A percentile compares a stretch with the other conserved stretches of the same genome.
phyloP scores from a whole-genome alignment of 2,329 filamentous ascomycete genomes.

The Hawksworthiomyces lignivorus region DNA sequence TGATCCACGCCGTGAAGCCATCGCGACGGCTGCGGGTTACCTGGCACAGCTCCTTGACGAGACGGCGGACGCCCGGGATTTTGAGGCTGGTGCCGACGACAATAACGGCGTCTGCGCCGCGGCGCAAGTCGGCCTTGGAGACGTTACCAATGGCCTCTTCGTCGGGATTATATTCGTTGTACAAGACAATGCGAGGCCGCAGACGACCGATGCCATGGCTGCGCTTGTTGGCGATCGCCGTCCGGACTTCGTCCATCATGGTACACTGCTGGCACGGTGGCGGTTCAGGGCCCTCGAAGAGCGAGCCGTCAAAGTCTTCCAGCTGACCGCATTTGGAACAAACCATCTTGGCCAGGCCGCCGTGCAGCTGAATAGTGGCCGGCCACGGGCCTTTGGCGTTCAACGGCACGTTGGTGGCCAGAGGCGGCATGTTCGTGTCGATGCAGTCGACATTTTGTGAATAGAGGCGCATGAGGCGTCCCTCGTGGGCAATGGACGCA shows the following conservation, averaged over 20 bases:
- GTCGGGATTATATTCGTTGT: slow-evolving; percentile 95
- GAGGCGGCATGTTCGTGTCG: slow-evolving; percentile 72
- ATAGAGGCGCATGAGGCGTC: slow-evolving; percentile 81
- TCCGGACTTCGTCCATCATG: slow-evolving; percentile 67
- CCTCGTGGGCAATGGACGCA: slow-evolving; percentile 80
- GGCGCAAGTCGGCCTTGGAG: slow-evolving; percentile 74
- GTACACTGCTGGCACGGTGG: slow-evolving; percentile 72
- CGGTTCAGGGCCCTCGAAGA: slow-evolving; percentile 79
- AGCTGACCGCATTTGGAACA: slow-evolving; percentile 86
- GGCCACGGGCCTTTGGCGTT: slow-evolving; percentile 85
- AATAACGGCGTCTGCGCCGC: slow-evolving; percentile 81
- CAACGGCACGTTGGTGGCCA: slow-evolving; percentile 74
- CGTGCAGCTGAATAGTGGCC: slow-evolving; percentile 85
- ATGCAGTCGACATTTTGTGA: slow-evolving; percentile 96
- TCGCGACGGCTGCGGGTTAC: slow-evolving; percentile 75
- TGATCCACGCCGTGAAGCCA: slow-evolving; percentile 90
- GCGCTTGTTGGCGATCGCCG: slow-evolving; percentile 69
- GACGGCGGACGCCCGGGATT: slow-evolving; percentile 81
- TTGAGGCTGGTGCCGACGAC: slow-evolving; percentile 95
- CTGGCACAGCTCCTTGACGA: slow-evolving; percentile 85
- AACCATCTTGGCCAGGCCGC: slow-evolving; percentile 90
- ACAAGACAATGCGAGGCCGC: slow-evolving; percentile 87
- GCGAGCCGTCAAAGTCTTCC: slow-evolving; percentile 63
- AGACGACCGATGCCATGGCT: slow-evolving; percentile 89
- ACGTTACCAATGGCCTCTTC: slow-evolving; percentile 93